Base-by-base conservation (phyloP, 768 basidiomycete species). In the Vararia minispora region DNA sequence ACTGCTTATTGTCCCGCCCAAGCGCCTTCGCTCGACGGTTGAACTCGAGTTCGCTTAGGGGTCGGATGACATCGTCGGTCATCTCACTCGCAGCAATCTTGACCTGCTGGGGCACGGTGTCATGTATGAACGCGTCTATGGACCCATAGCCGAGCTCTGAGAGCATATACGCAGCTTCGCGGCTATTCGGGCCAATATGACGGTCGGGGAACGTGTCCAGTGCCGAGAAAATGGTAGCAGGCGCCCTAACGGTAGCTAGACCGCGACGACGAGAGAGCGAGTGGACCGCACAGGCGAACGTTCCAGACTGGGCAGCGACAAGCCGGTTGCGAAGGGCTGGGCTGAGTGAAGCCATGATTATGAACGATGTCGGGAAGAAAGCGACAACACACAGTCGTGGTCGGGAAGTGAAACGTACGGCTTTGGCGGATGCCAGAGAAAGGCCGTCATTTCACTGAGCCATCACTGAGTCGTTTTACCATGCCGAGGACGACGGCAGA, bases 141-240 rank as follows among this genome's bases (percentile, higher is more conserved):
- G 82, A 77, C 43, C 77, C 63, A 56, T 87, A 95, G 18, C 92
- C 92, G 21, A 99, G 61, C 42, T 70, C 66, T 3, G 70, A 62
- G 44, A 99, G 82, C 94, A 97, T 98, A 31, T 67, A 65, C 2
- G 71, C 62, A 18, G 80, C 74, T 61, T 94, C 90, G n/a, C 62
- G 58, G 42, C 76, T 75, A 54, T 91, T 81, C 11, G 94, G 94
- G 11, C 94, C 95, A 49, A 98, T 78, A 59, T 99, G 94, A 23
- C 94, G 77, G 50, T 86, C 77, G 31, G 78, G 58, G 63, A 98
- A 97, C 24, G 79, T 83, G 63, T 99, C 94, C 46, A 95, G 68
- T 2, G 91, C 76, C 10, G 79, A 71, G 57, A 94, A 89, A 46
- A 92, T 67, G 22, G 78, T 74, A 1, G 65, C 47, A 9, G 74